Evolutionary conservation across 371 early-diverging fungal species (phyloP).

Genomic region (Gilbertella persicaria): DNA sequence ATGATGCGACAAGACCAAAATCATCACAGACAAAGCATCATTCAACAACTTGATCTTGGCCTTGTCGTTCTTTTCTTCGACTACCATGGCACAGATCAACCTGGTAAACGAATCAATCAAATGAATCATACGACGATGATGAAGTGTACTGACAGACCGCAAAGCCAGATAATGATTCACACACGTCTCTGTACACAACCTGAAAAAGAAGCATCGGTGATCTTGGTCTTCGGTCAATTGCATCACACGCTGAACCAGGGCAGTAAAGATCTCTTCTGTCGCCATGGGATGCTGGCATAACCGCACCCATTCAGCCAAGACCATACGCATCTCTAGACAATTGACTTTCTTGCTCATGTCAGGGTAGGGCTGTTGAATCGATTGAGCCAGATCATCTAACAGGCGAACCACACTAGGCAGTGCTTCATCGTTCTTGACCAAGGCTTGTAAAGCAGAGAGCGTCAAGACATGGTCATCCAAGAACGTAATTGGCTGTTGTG

Average conservation of each 20-base stretch:
- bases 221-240: slow-evolving; percentile 65
- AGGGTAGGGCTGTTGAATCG: slow-evolving; percentile 31
- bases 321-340: slow-evolving; percentile 65
- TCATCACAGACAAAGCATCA: slow-evolving; percentile 82
- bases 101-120: slow-evolving; percentile 82
- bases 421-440: slow-evolving; percentile 63
- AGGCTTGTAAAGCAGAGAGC: slow-evolving; percentile 62
- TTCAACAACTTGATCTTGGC: slow-evolving; percentile 65
- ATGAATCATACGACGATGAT: slow-evolving; percentile 59
- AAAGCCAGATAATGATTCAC: slow-evolving; percentile 70
- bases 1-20: slow-evolving; percentile 77
- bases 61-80: slow-evolving; percentile 43
- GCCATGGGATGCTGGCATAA: slow-evolving; percentile 80
- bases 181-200: slow-evolving; percentile 81
- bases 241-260: slow-evolving; percentile 62
- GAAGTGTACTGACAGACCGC: slow-evolving; percentile 34
- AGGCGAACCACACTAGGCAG: slow-evolving; percentile 44
- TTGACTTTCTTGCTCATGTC: slow-evolving; percentile 43
- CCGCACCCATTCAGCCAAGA: slow-evolving; percentile 90
- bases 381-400: slow-evolving; percentile 22
- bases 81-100: slow-evolving; percentile 68
- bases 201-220: slow-evolving; percentile 79
- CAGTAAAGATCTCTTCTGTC: slow-evolving; percentile 63
- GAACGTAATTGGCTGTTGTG: slow-evolving; percentile 56
- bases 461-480: slow-evolving; percentile 77